Evolutionary conservation across 345 rosid species (phyloP), one percentile per base, ranked within the genome.

Genomic region (Acer negundo): DNA sequence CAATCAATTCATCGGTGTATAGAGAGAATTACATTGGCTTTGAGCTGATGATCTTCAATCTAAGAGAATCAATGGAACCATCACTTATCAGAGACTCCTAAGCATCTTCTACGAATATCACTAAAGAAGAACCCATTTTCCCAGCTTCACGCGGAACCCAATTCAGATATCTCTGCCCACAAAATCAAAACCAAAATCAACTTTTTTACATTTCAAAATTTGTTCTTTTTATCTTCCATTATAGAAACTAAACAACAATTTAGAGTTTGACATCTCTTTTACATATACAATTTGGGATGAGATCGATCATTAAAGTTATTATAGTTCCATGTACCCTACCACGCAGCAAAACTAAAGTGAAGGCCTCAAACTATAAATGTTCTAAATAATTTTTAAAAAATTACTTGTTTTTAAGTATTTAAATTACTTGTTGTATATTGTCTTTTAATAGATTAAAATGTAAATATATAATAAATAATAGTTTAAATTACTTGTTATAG

Each of bases 41-140:
- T 94, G 77, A 94, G 95, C 90, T 94, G 95, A 94, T 90, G 85
- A 94, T 92, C 85, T 90, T 90, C 78, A 90, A 86, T 67, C 97
- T 87, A 62, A 94, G 92, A 73, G 94, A 80, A 77, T 94, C 98
- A 80, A 94, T 90, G 24, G 98, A 90, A 1, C 97, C 98, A 80
- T 94, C 98, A 79, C 92, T 94, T 97, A 92, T 94, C 61, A 94
- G 87, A 16, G 93, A 87, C 83, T 90, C 97, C 62, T 92, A 83
- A 49, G 90, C 95, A 77, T 94, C 97, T 81, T 92, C 98, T 63
- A 95, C 95, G 72, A 85, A 84, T 58, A 94, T 88, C 65, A 94
- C 90, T 15, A 91, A 87, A 73, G 94, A 89, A 22, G 95, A 89
- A 16, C 88, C 91, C 85, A 86, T 71, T 1, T 58, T 58, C 9